These are phyloP conservation scores for Globisporangium paroecandrum DNA, from an alignment of 352 stramenopile species.

Conservation along the genomic window DNA sequence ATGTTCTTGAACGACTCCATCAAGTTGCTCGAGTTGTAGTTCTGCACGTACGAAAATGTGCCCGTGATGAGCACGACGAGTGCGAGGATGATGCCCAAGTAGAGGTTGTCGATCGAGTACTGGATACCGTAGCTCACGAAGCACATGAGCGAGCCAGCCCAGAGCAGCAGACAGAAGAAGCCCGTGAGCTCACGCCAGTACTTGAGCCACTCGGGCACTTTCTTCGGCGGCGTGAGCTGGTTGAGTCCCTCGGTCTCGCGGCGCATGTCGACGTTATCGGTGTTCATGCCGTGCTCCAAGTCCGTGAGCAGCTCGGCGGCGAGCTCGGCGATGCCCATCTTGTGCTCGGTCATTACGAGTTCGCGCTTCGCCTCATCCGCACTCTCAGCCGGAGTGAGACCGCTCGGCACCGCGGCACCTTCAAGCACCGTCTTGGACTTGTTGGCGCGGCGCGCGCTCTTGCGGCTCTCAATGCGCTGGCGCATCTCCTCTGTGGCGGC, in stretches of 20 bases:
- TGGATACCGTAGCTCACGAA: slow-evolving; percentile 53
- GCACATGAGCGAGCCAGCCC: slow-evolving; percentile 46
- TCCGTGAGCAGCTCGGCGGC: slow-evolving; percentile 45
- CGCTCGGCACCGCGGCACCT: not conserved
- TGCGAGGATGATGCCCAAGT: slow-evolving; percentile 45
- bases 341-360: slow-evolving; percentile 54
- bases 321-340: slow-evolving; percentile 43
- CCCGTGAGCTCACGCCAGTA: slow-evolving; percentile 54
- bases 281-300: slow-evolving; percentile 38
- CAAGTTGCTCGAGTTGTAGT: slow-evolving; percentile 71
- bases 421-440: slow-evolving; percentile 5
- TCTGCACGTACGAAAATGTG: slow-evolving; percentile 66
- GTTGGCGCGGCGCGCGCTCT: slow-evolving; percentile 31
- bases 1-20: slow-evolving; percentile 89
- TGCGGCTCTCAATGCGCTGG: slow-evolving; percentile 51
- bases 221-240: slow-evolving; percentile 53
- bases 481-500: slow-evolving; percentile 51
- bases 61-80: slow-evolving; percentile 46
- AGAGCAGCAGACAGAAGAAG: slow-evolving; percentile 57
- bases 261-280: slow-evolving; percentile 46
- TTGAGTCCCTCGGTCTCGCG: slow-evolving; percentile 43
- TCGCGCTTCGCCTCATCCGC: slow-evolving; percentile 36
- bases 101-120: slow-evolving; percentile 44
- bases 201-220: slow-evolving; percentile 48
- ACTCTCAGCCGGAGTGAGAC: slow-evolving; percentile 4